phyloP scores from a whole-genome alignment of 192 early-diverging fungal species.

The Cetraspora pellucida region DNA sequence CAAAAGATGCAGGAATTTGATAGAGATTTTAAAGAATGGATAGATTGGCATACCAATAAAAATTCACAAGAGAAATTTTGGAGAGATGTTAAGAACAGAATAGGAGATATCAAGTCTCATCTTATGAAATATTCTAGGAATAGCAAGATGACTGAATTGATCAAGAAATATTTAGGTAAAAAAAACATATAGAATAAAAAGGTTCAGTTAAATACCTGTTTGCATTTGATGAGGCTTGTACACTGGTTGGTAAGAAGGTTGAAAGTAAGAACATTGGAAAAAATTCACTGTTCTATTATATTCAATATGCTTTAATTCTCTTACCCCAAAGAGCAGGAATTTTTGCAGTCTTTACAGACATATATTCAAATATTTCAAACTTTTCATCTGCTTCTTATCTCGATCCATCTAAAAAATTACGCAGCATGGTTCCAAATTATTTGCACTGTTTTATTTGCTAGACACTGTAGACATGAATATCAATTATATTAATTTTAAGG shows the following conservation, averaged over 20 bases:
- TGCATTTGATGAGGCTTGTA: conserved; percentile 1
- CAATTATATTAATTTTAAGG: neutral
- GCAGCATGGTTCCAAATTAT: no score
- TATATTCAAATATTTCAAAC: no score
- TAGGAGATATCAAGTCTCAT: neutral
- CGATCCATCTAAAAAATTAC: no score
- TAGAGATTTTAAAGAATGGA: neutral
- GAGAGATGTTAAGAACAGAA: neutral
- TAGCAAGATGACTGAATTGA: neutral
- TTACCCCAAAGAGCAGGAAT: no score
- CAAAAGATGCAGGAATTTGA: conserved; percentile 5
- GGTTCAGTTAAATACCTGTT: conserved; percentile 5
- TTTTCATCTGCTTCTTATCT: no score
- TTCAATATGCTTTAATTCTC: no score
- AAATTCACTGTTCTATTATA: neutral
- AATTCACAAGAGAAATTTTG: conserved; percentile 20
- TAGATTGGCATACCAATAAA: neutral
- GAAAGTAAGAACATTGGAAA: neutral
- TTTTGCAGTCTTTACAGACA: no score
- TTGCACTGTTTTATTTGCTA: neutral
- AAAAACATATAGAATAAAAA: neutral
- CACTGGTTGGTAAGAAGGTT: neutral
- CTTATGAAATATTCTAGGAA: neutral
- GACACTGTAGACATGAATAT: conserved; percentile 2
- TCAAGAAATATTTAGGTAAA: neutral